These are phyloP conservation scores for Metschnikowia henanensis DNA, from an alignment of 805 yeast genomes.

Conservation along the genomic window DNA sequence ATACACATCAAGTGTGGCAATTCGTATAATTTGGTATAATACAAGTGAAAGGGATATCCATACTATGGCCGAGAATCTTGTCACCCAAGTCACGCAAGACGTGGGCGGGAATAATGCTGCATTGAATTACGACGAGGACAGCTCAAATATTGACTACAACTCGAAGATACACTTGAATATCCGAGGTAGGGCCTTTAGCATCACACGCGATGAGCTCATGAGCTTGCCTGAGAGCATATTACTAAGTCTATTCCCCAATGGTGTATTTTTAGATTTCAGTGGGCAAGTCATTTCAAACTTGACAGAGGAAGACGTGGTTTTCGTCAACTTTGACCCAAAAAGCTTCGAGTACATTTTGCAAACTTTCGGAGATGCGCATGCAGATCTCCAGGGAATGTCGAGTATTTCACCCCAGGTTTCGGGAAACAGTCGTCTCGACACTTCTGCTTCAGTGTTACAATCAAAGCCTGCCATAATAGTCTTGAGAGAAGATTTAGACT, in stretches of 20 bases:
- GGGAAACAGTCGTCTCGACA: conserved; percentile 20
- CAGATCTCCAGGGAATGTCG: conserved; percentile 41
- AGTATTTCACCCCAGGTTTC: conserved; percentile 35
- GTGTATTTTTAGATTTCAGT: conserved; percentile 75
- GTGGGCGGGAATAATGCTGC: conserved; percentile 22
- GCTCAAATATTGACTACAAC: conserved; percentile 49
- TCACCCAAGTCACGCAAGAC: conserved; percentile 69
- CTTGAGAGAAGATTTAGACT: conserved; percentile 90
- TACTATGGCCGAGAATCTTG: conserved; percentile 48
- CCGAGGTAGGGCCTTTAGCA: conserved; percentile 70
- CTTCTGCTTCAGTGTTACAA: conserved; percentile 63
- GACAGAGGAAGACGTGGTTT: conserved; percentile 77
- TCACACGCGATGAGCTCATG: conserved; percentile 87
- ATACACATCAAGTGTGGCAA: too few relatives aligned
- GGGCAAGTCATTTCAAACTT: conserved; percentile 79
- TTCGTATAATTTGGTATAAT: too few relatives aligned
- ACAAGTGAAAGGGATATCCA: background rate
- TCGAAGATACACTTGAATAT: conserved; percentile 76
- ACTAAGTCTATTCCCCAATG: conserved; percentile 85
- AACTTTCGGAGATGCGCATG: conserved; percentile 68
- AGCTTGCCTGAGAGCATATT: conserved; percentile 88
- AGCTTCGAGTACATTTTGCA: conserved; percentile 84
- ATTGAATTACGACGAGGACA: conserved; percentile 22
- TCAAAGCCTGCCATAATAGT: conserved; percentile 90
- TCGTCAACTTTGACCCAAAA: conserved; percentile 81